Evolutionary conservation across 495 filamentous ascomycete species (phyloP).

Genomic region (Bacidia rubella): DNA sequence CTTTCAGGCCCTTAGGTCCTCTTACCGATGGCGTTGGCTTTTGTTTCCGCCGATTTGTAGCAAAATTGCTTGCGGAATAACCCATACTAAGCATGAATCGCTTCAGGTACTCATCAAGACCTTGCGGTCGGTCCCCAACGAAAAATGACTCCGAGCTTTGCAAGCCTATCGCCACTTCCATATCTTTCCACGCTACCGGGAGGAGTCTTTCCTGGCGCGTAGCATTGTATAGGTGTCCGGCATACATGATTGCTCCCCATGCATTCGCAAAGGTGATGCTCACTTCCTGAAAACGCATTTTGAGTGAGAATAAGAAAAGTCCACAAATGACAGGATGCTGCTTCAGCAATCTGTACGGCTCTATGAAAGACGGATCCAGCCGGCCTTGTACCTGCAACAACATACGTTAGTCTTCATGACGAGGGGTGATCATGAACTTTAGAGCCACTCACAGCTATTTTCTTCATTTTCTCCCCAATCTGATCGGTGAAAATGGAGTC

Average conservation of each 20-base stretch:
- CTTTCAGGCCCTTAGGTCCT: conserved; percentile 21
- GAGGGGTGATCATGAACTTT: too few relatives aligned
- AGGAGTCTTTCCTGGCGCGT: conserved; percentile 20
- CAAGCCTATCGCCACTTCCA: conserved; percentile 20
- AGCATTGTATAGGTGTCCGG: conserved; percentile 28
- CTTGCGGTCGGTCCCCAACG: conserved; percentile 20
- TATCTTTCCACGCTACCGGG: conserved; percentile 22
- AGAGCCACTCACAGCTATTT: conserved; percentile 1
- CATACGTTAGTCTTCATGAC: background rate
- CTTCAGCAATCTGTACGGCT: conserved; percentile 15
- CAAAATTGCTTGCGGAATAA: conserved; percentile 19
- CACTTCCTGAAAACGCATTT: conserved; percentile 14
- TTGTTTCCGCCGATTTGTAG: conserved; percentile 14
- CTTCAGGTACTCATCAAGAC: conserved; percentile 20
- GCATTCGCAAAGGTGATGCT: conserved; percentile 23
- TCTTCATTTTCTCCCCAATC: conserved; percentile 3
- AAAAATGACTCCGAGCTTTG: conserved; percentile 21
- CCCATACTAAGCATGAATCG: conserved; percentile 27
- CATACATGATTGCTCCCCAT: conserved; percentile 26
- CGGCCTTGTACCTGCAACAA: background rate
- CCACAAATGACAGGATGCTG: conserved; percentile 24
- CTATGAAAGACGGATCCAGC: conserved; percentile 2
- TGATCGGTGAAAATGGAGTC: conserved; percentile 16
- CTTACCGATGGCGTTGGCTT: conserved; percentile 10
- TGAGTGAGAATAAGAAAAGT: conserved; percentile 22